phyloP scores from a whole-genome alignment of 179 eudicot species.

The Actinidia polygama region DNA sequence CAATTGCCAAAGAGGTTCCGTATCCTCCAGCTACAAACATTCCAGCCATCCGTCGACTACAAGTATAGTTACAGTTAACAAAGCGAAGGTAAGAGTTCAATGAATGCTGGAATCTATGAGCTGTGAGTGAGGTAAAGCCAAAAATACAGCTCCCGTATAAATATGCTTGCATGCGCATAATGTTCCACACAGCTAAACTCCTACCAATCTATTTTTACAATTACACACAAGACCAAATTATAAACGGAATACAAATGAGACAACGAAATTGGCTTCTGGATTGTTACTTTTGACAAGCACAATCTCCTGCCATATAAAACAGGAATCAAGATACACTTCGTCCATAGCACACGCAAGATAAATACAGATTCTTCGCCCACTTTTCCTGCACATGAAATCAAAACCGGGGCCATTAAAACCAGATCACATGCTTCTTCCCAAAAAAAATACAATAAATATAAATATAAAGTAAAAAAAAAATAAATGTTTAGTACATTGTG shows the following conservation, averaged over 20 bases:
- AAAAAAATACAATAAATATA: background rate
- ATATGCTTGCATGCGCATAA: background rate
- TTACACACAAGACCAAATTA: background rate
- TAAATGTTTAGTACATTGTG: too few species aligned
- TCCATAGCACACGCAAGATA: constrained; percentile 67
- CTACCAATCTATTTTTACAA: background rate
- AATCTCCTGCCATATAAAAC: background rate
- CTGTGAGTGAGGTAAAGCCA: background rate
- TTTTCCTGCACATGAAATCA: constrained; percentile 51
- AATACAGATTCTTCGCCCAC: constrained; percentile 74
- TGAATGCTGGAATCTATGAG: background rate
- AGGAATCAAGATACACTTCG: constrained; percentile 59
- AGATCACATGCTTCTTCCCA: background rate
- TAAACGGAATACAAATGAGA: background rate
- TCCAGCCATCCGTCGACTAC: background rate
- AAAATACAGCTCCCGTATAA: background rate
- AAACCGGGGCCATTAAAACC: constrained; percentile 1
- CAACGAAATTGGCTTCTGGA: too few species aligned
- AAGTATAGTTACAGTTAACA: background rate
- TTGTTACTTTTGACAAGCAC: too few species aligned
- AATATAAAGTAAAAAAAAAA: too few species aligned
- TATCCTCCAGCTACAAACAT: background rate
- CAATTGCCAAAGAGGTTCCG: background rate
- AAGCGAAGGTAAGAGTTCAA: background rate
- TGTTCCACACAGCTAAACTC: background rate